Base-by-base conservation (phyloP, 208 protist species). In the Naegleria lovaniensis region DNA sequence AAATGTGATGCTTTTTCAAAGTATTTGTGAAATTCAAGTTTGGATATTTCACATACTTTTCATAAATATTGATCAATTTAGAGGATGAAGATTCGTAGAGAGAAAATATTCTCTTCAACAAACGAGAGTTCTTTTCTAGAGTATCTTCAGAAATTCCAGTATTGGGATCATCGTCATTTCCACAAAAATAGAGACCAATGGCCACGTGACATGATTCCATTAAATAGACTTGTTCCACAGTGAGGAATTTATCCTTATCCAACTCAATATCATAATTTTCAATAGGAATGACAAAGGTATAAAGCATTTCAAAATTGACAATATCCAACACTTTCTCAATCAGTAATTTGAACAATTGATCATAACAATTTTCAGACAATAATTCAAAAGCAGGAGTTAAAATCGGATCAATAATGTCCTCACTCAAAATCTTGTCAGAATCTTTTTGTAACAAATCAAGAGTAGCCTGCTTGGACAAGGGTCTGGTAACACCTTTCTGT, bases 1-100 rank as follows among this genome's bases (percentile, higher is more conserved):
- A 79, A 36, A 79, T 79, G 29, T 79, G 67, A 79, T 79, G 67
- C 29, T 79, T 29, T 79, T 79, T 79, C 29, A 79, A 79, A 79
- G n/a, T 36, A 13, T 29, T 36, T 79, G 67, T 36, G 6, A 36
- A 36, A 33, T 79, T 79, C 29, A 79, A 79, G 9, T 29, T 79
- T 36, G 67, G 67, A 79, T 79, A 79, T 33, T 79, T 79, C 6
- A 9, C n/a, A n/a, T 79, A 79, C 67, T 79, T 79, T 36, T 79
- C 6, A 33, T 79, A 79, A 9, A 79, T 36, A 1, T 79, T 36
- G n/a, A 79, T 79, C 67, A 79, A 79, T 9, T 79, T 79, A 33
- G 16, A 13, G 9, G 67, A 13, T 29, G 67, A 36, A n/a, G 6
- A 36, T 36, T 79, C 25, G 36, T 79, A 79, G 16, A 79, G 29